Percentiles rank a stretch among this genome's conserved stretches.
Conservation (phyloP, 306 rosid species). For the Malus sieversii region DNA sequence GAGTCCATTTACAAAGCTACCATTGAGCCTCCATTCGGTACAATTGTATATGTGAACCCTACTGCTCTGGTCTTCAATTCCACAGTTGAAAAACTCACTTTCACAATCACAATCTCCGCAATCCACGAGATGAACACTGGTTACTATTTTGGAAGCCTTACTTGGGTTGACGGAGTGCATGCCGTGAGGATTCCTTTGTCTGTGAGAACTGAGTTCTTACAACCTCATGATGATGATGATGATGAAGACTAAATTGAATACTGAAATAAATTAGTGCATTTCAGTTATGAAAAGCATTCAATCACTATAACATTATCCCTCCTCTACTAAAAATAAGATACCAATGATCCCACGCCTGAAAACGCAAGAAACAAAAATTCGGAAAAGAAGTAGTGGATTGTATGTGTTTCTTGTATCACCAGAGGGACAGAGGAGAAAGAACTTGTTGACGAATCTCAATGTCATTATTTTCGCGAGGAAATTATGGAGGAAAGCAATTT, state of each 20-base stretch:
- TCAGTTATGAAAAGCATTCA: too few relatives aligned
- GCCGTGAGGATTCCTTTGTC: slow-evolving; percentile 42
- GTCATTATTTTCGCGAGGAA: too few relatives aligned
- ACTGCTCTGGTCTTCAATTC: slow-evolving; percentile 32
- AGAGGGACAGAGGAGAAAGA: too few relatives aligned
- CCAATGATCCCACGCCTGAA: too few relatives aligned
- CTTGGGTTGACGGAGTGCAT: slow-evolving; percentile 41
- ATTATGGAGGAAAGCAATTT: too few relatives aligned
- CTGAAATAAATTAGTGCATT: background rate
- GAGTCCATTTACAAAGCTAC: slow-evolving; percentile 24
- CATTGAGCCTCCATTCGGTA: slow-evolving; percentile 32
- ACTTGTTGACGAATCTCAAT: too few relatives aligned
- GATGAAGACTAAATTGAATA: background rate
- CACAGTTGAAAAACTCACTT: slow-evolving; percentile 23
- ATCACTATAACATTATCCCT: too few relatives aligned
- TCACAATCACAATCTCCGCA: slow-evolving; percentile 16
- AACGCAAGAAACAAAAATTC: too few relatives aligned
- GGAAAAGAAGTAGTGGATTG: too few relatives aligned
- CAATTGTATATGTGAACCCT: slow-evolving; percentile 28
- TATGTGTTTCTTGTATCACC: too few relatives aligned
- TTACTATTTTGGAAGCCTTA: slow-evolving; percentile 41
- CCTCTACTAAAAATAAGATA: too few relatives aligned
- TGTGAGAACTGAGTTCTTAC: slow-evolving; percentile 28
- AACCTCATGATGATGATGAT: slow-evolving; percentile 6
- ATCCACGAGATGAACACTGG: slow-evolving; percentile 21